Conservation (phyloP, 495 filamentous ascomycete genomes). For the Hypoxylon cercidicola region DNA sequence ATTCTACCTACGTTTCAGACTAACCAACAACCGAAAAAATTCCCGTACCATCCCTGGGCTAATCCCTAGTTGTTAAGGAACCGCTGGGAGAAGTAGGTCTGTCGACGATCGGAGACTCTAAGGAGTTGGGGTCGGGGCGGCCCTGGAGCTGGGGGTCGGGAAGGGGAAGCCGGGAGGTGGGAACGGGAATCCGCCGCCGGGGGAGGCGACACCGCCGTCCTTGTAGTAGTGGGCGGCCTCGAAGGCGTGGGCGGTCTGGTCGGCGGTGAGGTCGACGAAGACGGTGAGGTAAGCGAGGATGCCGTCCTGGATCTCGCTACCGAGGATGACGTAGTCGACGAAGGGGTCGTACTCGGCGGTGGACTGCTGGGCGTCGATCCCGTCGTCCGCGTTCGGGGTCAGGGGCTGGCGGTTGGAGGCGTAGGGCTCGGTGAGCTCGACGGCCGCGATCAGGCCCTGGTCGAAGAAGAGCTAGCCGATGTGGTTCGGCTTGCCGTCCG, state of each 20-base stretch:
- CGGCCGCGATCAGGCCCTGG: conserved; percentile 45
- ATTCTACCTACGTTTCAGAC: not conserved
- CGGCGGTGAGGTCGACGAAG: conserved; percentile 61
- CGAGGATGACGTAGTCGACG: conserved; percentile 55
- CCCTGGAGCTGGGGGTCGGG: conserved; percentile 8
- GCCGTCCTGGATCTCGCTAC: conserved; percentile 58
- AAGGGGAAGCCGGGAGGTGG: conserved; percentile 11
- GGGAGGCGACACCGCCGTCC: conserved; percentile 38
- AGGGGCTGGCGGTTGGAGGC: conserved; percentile 45
- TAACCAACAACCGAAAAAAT: not conserved
- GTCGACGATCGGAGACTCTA: not conserved
- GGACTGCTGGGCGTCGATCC: conserved; percentile 45
- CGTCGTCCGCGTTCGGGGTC: conserved; percentile 48
- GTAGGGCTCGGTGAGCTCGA: conserved; percentile 52
- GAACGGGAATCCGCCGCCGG: conserved; percentile 26
- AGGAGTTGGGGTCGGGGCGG: conserved; percentile 11
- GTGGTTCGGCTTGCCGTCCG: conserved; percentile 61
- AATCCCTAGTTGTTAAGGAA: too few relatives aligned
- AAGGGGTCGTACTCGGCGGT: conserved; percentile 54
- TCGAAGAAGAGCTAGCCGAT: conserved; percentile 67
- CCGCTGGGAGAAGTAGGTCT: too few relatives aligned
- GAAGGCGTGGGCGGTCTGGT: conserved; percentile 54
- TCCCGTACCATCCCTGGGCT: too few relatives aligned
- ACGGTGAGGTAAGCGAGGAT: conserved; percentile 55
- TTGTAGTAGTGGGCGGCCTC: conserved; percentile 46